These are phyloP conservation scores for Boletus vinaceobasis DNA, from an alignment of 768 basidiomycete genomes.

Conservation along the genomic window DNA sequence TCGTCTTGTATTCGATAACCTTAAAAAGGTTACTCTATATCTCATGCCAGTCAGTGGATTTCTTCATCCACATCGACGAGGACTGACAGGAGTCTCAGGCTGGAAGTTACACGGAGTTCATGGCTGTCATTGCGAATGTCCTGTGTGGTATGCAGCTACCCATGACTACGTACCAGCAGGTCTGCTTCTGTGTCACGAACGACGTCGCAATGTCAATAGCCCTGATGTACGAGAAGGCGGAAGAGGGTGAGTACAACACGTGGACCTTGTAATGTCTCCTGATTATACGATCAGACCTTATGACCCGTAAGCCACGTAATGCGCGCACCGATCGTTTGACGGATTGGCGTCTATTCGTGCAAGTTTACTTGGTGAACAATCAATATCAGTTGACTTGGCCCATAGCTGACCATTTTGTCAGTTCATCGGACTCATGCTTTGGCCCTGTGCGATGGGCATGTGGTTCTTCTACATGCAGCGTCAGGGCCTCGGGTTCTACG, in stretches of 20 bases:
- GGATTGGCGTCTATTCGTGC: slow-evolving; percentile 47
- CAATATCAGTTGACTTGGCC: background rate
- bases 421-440: slow-evolving; percentile 44
- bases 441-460: slow-evolving; percentile 42
- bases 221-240: slow-evolving; percentile 50
- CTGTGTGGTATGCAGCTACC: slow-evolving; percentile 58
- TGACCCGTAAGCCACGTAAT: slow-evolving; percentile 48
- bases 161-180: slow-evolving; percentile 51
- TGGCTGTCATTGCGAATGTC: slow-evolving; percentile 55
- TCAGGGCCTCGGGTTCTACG: slow-evolving; percentile 33
- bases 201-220: slow-evolving; percentile 50
- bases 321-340: slow-evolving; percentile 46
- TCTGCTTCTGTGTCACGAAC: slow-evolving; percentile 51
- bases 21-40: slow-evolving; percentile 47
- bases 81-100: slow-evolving; percentile 28
- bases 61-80: background rate
- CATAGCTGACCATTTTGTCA: slow-evolving; percentile 11
- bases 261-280: background rate
- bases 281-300: slow-evolving; percentile 33
- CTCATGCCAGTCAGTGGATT: slow-evolving; percentile 36
- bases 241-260: slow-evolving; percentile 34
- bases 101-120: slow-evolving; percentile 56
- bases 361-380: slow-evolving; percentile 42
- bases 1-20: slow-evolving; percentile 55
- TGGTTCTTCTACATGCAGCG: slow-evolving; percentile 39